A percentile compares a stretch with the other conserved stretches of the same genome.
Conservation (phyloP, 2,329 filamentous ascomycete species). For the Ophiosphaerella herpotricha region DNA sequence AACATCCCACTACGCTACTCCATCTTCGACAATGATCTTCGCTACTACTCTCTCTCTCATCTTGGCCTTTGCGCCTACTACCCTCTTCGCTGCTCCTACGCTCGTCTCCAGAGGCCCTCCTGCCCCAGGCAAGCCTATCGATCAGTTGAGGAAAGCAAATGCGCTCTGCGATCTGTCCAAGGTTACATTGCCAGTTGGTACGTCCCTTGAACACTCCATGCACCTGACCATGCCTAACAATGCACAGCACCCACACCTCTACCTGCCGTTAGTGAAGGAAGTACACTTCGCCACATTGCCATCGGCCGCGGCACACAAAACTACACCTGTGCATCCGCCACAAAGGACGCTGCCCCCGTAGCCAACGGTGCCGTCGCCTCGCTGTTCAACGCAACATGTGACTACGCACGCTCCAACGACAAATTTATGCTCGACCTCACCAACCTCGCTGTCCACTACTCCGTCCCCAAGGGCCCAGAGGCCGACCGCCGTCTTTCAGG, state of each 20-base stretch:
- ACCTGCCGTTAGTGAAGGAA: constrained; percentile 63
- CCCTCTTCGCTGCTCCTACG: constrained; percentile 41
- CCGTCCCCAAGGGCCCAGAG: constrained; percentile 52
- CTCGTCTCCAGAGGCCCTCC: constrained; percentile 24
- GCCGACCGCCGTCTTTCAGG: constrained; percentile 69
- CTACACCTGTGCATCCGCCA: constrained; percentile 75
- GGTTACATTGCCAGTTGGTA: constrained; percentile 40
- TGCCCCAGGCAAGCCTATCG: constrained; percentile 17
- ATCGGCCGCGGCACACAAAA: constrained; percentile 90
- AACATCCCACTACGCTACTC: constrained; percentile 1
- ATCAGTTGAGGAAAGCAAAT: constrained; percentile 25
- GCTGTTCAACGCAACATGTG: constrained; percentile 86
- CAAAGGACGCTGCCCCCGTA: constrained; percentile 65
- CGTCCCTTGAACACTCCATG: constrained; percentile 2
- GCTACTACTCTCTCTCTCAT: constrained; percentile 34
- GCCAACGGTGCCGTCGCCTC: constrained; percentile 76
- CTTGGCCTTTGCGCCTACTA: constrained; percentile 40
- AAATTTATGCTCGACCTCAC: constrained; percentile 69
- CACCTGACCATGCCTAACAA: constrained; percentile 20
- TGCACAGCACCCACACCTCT: constrained; percentile 60
- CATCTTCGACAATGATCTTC: constrained; percentile 39
- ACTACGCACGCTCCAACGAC: constrained; percentile 63
- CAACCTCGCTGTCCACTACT: constrained; percentile 69
- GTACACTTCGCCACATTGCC: constrained; percentile 75
- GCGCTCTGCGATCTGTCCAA: constrained; percentile 36